Percentiles rank a stretch among this genome's conserved stretches.
phyloP scores from a whole-genome alignment of 805 yeast species.

The Yamadazyma philogaea region DNA sequence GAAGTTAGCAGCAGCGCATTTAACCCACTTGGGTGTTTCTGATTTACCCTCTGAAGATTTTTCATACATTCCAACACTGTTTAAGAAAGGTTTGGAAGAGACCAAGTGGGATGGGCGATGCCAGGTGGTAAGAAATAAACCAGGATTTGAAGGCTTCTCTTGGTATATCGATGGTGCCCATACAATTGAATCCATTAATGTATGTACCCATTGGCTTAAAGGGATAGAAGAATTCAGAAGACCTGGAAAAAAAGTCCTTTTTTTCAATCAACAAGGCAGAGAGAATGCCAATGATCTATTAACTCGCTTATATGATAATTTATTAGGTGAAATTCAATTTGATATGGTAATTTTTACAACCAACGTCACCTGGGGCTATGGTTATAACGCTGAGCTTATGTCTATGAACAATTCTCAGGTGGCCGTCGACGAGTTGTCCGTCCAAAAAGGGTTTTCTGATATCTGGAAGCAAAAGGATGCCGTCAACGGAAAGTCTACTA shows the following conservation, averaged over 20 bases:
- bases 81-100: conserved; percentile 55
- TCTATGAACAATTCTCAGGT: conserved; percentile 81
- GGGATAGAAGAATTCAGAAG: conserved; percentile 9
- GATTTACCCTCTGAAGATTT: conserved; percentile 20
- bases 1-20: conserved; percentile 60
- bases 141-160: conserved; percentile 41
- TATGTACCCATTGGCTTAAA: conserved; percentile 79
- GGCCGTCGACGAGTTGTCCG: conserved; percentile 71
- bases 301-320: conserved; percentile 44
- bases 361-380: conserved; percentile 86
- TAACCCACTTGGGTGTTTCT: conserved; percentile 45
- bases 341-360: conserved; percentile 85
- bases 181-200: conserved; percentile 80
- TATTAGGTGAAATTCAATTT: conserved; percentile 44
- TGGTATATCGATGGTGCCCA: conserved; percentile 98
- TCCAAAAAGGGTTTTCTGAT: conserved; percentile 72
- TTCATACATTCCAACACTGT: conserved; percentile 44
- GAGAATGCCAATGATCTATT: conserved; percentile 68
- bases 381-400: conserved; percentile 80
- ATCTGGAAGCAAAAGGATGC: conserved; percentile 56
- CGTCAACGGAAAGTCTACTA: conserved; percentile 20
- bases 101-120: conserved; percentile 97
- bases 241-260: conserved; percentile 44
- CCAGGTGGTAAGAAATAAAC: conserved; percentile 56
- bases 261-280: conserved; percentile 94